phyloP scores from a whole-genome alignment of 2,329 filamentous ascomycete species.

The Aspergillus fischeri region DNA sequence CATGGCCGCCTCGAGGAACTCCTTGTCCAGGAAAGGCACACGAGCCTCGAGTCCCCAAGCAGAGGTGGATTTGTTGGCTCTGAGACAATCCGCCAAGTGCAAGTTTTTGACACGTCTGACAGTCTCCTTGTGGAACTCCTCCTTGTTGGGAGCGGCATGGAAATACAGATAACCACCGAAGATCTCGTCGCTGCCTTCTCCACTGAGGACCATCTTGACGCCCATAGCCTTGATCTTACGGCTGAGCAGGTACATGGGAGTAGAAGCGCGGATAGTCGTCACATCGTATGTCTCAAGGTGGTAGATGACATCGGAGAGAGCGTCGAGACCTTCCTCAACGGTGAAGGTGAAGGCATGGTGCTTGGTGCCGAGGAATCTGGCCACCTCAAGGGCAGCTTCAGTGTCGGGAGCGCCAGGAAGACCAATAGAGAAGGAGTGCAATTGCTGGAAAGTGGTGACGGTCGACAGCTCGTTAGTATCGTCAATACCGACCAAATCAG shows the following conservation, averaged over 20 bases:
- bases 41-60: constrained; percentile 98
- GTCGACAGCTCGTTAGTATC: constrained; percentile 86
- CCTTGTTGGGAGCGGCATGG: constrained; percentile 85
- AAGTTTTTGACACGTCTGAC: constrained; percentile 94
- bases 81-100: constrained; percentile 90
- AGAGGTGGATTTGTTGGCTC: constrained; percentile 98
- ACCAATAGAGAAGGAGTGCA: constrained; percentile 98
- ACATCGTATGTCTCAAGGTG: constrained; percentile 98
- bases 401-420: constrained; percentile 90
- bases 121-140: constrained; percentile 93
- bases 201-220: constrained; percentile 98
- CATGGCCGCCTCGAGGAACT: constrained; percentile 92
- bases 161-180: constrained; percentile 99
- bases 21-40: constrained; percentile 95
- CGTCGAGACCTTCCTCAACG: constrained; percentile 93
- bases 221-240: constrained; percentile 99
- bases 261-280: constrained; percentile 95
- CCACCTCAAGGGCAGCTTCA: constrained; percentile 85
- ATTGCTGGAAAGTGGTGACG: constrained; percentile 83
- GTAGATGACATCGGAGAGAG: constrained; percentile 94
- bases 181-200: constrained; percentile 96
- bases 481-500: constrained; percentile 85
- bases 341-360: constrained; percentile 99
- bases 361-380: constrained; percentile 94
- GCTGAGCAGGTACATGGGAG: constrained; percentile 95